Evolutionary conservation across 192 early-diverging fungal species (phyloP).

Genomic region (Phlyctochytrium arcticum): DNA sequence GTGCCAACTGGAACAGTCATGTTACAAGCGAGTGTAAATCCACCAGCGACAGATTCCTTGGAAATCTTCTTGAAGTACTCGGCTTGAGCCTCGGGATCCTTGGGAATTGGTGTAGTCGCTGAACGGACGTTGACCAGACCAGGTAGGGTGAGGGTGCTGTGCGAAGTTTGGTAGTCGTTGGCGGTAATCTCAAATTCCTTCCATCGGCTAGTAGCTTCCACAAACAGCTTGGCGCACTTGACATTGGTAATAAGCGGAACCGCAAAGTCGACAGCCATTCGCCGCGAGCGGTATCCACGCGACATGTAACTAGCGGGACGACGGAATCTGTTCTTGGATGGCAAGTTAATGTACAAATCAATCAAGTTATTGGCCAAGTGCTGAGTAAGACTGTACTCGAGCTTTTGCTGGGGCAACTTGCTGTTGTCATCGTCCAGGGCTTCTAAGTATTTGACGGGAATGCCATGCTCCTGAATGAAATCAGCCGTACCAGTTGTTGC

Average conservation of each 20-base stretch:
- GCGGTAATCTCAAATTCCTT: conserved; percentile 66
- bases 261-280: conserved; percentile 97
- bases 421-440: conserved; percentile 60
- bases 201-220: conserved; percentile 85
- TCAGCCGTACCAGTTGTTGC: conserved; percentile 96
- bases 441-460: conserved; percentile 89
- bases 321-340: conserved; percentile 94
- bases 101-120: conserved; percentile 41
- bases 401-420: conserved; percentile 48
- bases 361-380: conserved; percentile 96
- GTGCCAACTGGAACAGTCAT: conserved; percentile 51
- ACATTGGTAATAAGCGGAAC: conserved; percentile 98
- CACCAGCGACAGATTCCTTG: conserved; percentile 74
- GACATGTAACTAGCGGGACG: conserved; percentile 93
- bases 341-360: conserved; percentile 98
- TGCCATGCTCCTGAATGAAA: conserved; percentile 91
- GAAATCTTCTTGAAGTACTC: conserved; percentile 61
- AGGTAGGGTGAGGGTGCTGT: conserved; percentile 77
- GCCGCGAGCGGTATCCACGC: conserved; percentile 88
- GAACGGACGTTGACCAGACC: conserved; percentile 83
- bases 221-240: conserved; percentile 98
- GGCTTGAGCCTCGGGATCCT: too few relatives aligned
- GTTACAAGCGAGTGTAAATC: conserved; percentile 77
- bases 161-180: conserved; percentile 89
- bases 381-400: conserved; percentile 90